Base-by-base conservation (phyloP, 169 alveolate genomes). In the Besnoitia besnoiti region DNA sequence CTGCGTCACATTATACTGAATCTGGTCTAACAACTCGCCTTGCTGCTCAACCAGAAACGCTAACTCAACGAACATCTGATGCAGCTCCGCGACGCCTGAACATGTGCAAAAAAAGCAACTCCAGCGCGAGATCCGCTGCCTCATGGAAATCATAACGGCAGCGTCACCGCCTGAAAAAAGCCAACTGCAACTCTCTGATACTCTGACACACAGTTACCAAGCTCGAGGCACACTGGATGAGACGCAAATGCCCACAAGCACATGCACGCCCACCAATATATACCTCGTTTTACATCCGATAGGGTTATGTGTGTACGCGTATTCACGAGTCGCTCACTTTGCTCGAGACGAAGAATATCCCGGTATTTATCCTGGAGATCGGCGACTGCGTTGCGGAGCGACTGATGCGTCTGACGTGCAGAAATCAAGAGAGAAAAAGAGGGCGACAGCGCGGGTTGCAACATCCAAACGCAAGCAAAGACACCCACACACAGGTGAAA, bases 311-410 rank as follows among this genome's bases (percentile, higher is more conserved):
- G 24, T 49, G 14, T 14, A 49, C 14, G 14, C 55, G 14, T 49
- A 14, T 8, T 5, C 55, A 49, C 55, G 55, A 5, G 14, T 14
- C 55, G 49, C 59, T 30, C 10, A 85, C 97, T 95, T 73, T 88
- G 92, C 89, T 96, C 98, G 55, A 96, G 95, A 49, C 93, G 94
- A 90, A 95, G 93, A 21, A 96, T 95, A 77, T 96, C 98, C 62
- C 95, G 94, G 93, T 96, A 96, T 91, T 96, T 95, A 85, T 95
- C 97, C 85, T 96, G 97, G 62, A 96, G 90, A 90, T 95, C 98
- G 37, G 93, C 85, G 50, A 95, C 90, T 30, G 98, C 98, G 87
- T 95, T 93, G 62, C 94, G 94, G 37, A 96, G 62, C 33, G 96
- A 92, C 42, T 95, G 95, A 84, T 96, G 97, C 7, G 97, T 95